phyloP scores from a whole-genome alignment of 2,329 filamentous ascomycete genomes.

The Calonectria leucothoes region DNA sequence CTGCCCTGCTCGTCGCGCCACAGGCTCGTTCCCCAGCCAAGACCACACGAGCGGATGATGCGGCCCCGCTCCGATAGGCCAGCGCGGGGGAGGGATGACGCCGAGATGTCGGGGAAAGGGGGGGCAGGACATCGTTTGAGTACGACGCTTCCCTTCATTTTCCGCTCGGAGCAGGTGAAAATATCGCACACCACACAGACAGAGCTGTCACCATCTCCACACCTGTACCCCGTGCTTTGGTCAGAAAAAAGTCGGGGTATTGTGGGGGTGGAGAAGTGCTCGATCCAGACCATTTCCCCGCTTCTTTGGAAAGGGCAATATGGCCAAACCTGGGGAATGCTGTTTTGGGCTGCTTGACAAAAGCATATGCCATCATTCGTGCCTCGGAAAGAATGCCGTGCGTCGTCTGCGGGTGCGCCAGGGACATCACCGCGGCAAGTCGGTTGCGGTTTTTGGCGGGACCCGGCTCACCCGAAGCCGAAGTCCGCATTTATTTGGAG shows the following conservation, averaged over 20 bases:
- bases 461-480: background rate
- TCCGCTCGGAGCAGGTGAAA: background rate
- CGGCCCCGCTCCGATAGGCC: background rate
- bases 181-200: no score
- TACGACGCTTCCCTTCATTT: no score
- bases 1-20: background rate
- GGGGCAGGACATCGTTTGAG: no score
- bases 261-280: background rate
- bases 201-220: no score
- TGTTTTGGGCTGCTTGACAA: background rate
- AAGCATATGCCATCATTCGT: background rate
- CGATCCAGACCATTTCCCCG: background rate
- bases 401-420: background rate
- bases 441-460: no score
- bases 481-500: background rate
- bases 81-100: background rate
- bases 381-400: background rate
- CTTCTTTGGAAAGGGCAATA: background rate
- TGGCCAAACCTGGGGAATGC: background rate
- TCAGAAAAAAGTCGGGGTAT: background rate
- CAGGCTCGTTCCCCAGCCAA: background rate
- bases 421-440: background rate
- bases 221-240: background rate
- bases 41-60: background rate
- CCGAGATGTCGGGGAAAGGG: background rate